Evolutionary conservation across 768 basidiomycete species (phyloP).

Genomic region (Amanita inopinata): DNA sequence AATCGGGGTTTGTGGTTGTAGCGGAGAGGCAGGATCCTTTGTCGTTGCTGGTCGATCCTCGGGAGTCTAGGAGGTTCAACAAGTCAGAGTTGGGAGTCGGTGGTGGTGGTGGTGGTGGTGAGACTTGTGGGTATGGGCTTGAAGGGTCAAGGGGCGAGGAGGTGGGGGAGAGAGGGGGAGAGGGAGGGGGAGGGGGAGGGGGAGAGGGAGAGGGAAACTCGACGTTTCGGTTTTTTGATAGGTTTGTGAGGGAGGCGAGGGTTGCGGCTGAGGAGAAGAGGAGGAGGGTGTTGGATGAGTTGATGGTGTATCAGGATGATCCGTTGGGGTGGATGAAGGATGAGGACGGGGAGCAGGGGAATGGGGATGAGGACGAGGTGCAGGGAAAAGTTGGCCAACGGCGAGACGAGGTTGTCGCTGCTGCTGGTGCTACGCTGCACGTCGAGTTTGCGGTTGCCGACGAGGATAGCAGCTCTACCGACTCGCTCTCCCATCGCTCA

Average conservation of each 20-base stretch:
- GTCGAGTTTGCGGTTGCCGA: too few relatives aligned
- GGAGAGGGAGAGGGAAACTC: too few relatives aligned
- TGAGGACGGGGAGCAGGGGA: not conserved
- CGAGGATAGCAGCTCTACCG: too few relatives aligned
- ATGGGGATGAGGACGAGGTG: not conserved
- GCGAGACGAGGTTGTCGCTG: too few relatives aligned
- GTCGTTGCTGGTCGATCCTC: not conserved
- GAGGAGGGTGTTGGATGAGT: constrained; percentile 49
- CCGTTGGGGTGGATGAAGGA: constrained; percentile 33
- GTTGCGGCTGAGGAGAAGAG: constrained; percentile 41
- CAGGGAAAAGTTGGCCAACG: not conserved
- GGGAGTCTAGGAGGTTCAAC: too few relatives aligned
- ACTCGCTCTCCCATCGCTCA: too few relatives aligned
- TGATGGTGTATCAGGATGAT: constrained; percentile 59
- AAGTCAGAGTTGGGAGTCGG: too few relatives aligned
- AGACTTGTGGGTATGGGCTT: not conserved
- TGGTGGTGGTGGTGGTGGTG: not conserved
- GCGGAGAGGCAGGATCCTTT: not conserved
- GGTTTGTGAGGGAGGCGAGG: constrained; percentile 49
- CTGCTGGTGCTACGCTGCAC: too few relatives aligned
- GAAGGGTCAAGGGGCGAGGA: too few relatives aligned
- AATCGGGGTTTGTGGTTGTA: not conserved
- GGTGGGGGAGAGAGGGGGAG: too few relatives aligned
- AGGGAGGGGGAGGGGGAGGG: too few relatives aligned
- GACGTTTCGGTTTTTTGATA: constrained; percentile 48